Evolutionary conservation across 2,329 filamentous ascomycete genomes (phyloP), one percentile per base, ranked within the genome.

Genomic region (Cercospora zeina): DNA sequence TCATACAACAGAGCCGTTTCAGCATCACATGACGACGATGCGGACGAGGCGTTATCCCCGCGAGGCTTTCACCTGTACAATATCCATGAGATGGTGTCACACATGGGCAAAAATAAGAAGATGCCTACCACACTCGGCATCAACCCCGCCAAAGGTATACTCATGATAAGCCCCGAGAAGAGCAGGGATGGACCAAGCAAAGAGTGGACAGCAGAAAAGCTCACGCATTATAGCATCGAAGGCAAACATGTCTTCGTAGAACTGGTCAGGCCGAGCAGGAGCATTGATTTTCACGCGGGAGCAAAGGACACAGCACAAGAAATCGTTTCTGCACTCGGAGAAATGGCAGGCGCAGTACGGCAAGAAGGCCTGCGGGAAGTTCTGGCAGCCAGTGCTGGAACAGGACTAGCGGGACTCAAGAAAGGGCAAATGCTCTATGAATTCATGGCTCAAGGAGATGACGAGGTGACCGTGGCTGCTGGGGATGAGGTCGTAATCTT

Each of bases 171-270:
- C 0, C 93, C 93, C 0, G 93, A 96, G 73, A 91, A 89, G 73
- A 83, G 87, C 54, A 84, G 87, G 65, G 91, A 97, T 74, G 93
- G 91, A 1, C 89, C 90, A 3, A 87, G 90, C 63, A 88, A 96
- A 73, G 93, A 96, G 76, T 99, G 95, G 95, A 89, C 88, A 1
- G 93, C 92, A 0, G 93, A 97, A 47, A 95, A 90, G 74, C 89
- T 99, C 83, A 92, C 89, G n/a, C 91, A 97, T 76, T 97, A 97
- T 76, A 97, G 93, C 21, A 91, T 96, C 62, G 95, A 99, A 79
- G 95, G 93, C 36, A 99, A 99, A 74, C 95, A 97, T 76, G 90
- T 99, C 13, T 99, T 99, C 73, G 82, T 99, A 74, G 95, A 99
- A 75, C 82, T 99, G 51, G 88, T 97, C 56, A 83, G 89, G 58